Evolutionary conservation across 192 early-diverging fungal species (phyloP).

Genomic region (Umbelopsis isabellina): DNA sequence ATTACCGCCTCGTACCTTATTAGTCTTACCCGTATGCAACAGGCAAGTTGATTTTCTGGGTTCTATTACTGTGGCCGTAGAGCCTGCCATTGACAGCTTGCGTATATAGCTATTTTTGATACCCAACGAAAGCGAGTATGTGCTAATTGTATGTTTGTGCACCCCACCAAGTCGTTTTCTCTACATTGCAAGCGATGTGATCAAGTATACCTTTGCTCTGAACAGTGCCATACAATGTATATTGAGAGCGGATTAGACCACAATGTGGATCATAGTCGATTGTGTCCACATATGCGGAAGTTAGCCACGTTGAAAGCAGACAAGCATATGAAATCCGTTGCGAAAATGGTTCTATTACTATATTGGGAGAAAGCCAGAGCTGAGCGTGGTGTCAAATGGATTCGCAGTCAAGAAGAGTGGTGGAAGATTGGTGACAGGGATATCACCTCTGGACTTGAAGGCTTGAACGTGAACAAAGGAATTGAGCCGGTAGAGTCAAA

Average conservation of each 20-base stretch:
- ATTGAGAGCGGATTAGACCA: constrained; percentile 40
- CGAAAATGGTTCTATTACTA: constrained; percentile 58
- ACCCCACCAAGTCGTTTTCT: constrained; percentile 50
- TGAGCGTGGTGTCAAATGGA: constrained; percentile 6
- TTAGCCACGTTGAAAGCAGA: constrained; percentile 64
- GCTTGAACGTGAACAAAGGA: background rate
- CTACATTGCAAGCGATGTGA: constrained; percentile 62
- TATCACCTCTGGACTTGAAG: constrained; percentile 8
- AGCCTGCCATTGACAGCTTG: background rate
- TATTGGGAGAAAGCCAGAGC: constrained; percentile 43
- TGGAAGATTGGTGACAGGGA: background rate
- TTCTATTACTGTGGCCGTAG: background rate
- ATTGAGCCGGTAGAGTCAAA: constrained; percentile 41
- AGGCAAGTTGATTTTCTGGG: constrained; percentile 6
- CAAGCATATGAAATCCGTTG: constrained; percentile 65
- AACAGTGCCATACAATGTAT: constrained; percentile 41
- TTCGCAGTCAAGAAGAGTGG: constrained; percentile 10
- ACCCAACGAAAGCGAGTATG: constrained; percentile 65
- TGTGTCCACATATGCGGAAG: constrained; percentile 56
- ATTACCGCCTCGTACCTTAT: background rate
- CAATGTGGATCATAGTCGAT: constrained; percentile 28
- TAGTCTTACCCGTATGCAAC: constrained; percentile 30
- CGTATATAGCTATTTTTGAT: constrained; percentile 53
- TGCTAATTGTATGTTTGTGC: constrained; percentile 60
- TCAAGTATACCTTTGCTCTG: constrained; percentile 63